phyloP scores from a whole-genome alignment of 2,329 filamentous ascomycete genomes.

The Metarhizium brunneum region DNA sequence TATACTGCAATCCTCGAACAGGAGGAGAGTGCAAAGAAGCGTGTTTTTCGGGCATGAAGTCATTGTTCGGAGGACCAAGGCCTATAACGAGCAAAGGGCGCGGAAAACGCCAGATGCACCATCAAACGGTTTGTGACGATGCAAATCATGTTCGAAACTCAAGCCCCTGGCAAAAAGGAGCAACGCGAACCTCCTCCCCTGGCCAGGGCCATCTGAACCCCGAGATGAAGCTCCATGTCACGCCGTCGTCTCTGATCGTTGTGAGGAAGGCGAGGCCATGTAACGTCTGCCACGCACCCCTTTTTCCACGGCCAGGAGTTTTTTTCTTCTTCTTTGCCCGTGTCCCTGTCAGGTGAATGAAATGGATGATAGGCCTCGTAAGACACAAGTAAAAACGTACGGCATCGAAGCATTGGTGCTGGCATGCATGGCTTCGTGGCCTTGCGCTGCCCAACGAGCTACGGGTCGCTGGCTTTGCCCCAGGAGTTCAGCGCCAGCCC shows the following conservation, averaged over 20 bases:
- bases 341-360: background rate
- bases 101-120: background rate
- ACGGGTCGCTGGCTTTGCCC: background rate
- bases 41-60: too few species aligned
- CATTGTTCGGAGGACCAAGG: background rate
- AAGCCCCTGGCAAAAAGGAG: conserved; percentile 1
- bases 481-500: background rate
- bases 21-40: background rate
- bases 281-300: background rate
- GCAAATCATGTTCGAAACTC: conserved; percentile 3
- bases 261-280: background rate
- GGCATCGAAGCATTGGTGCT: conserved; percentile 9
- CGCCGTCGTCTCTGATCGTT: background rate
- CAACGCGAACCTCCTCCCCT: background rate
- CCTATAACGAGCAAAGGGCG: background rate
- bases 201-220: background rate
- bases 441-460: conserved; percentile 13
- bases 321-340: background rate
- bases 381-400: conserved; percentile 1
- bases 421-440: conserved; percentile 22
- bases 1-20: background rate
- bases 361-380: conserved; percentile 2
- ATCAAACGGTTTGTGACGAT: background rate
- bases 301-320: background rate
- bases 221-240: conserved; percentile 1